Evolutionary conservation across 768 basidiomycete genomes (phyloP).

Genomic region (Amanita jacksonii): DNA sequence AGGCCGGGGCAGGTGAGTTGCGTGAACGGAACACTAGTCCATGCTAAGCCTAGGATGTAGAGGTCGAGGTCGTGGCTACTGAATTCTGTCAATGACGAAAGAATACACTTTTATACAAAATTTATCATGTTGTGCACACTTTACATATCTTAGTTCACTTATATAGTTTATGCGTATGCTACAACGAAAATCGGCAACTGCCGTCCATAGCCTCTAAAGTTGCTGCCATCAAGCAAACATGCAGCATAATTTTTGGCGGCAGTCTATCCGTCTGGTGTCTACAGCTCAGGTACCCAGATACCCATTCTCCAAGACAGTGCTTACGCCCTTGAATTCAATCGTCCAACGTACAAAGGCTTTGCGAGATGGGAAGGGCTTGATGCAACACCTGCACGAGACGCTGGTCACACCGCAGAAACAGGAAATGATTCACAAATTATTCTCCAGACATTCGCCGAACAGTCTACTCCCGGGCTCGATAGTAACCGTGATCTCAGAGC

Average conservation of each 20-base stretch:
- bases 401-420: conserved; percentile 63
- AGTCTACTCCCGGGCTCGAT: conserved; percentile 81
- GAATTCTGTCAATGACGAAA: conserved; percentile 11
- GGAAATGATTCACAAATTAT: conserved; percentile 55
- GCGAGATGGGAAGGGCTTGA: conserved; percentile 64
- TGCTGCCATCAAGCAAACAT: too few species aligned
- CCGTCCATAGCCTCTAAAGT: too few species aligned
- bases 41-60: conserved; percentile 14
- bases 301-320: conserved; percentile 65
- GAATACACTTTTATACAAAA: conserved; percentile 6
- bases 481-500: conserved; percentile 64
- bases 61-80: conserved; percentile 66
- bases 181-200: conserved; percentile 1
- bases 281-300: conserved; percentile 37
- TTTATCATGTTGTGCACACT: conserved; percentile 8
- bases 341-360: conserved; percentile 36
- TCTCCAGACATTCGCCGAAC: conserved; percentile 58
- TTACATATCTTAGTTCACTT: conserved; percentile 1
- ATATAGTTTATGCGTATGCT: background rate
- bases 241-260: conserved; percentile 2
- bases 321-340: conserved; percentile 38
- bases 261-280: conserved; percentile 28
- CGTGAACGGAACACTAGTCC: background rate
- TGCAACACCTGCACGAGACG: conserved; percentile 60
- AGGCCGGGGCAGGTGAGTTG: conserved; percentile 63